Conservation (phyloP, 1,284 basidiomycete species). For the Sanghuangporus baumii region DNA sequence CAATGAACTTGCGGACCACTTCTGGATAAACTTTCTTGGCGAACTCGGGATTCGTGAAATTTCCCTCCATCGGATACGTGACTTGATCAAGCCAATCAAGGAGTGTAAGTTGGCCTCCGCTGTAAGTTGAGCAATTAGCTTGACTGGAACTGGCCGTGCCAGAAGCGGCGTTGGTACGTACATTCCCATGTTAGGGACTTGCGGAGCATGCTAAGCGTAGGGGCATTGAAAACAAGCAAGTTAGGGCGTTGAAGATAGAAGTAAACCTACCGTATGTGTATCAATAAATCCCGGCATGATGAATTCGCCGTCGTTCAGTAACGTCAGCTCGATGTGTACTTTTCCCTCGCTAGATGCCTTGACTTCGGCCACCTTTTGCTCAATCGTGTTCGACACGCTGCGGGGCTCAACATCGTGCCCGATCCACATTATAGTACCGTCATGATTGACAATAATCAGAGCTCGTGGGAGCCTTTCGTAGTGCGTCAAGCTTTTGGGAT, state of each 20-base stretch:
- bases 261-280: slow-evolving; percentile 71
- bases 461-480: slow-evolving; percentile 52
- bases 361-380: slow-evolving; percentile 31
- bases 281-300: slow-evolving; percentile 87
- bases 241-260: slow-evolving; percentile 21
- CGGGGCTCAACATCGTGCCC: slow-evolving; percentile 46
- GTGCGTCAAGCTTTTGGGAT: slow-evolving; percentile 47
- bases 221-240: slow-evolving; percentile 4
- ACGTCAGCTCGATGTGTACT: slow-evolving; percentile 34
- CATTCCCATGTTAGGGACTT: slow-evolving; percentile 81
- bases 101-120: slow-evolving; percentile 78
- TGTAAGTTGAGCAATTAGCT: slow-evolving; percentile 25
- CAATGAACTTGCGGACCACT: slow-evolving; percentile 75
- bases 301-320: slow-evolving; percentile 67
- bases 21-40: slow-evolving; percentile 67
- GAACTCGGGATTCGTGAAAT: slow-evolving; percentile 69
- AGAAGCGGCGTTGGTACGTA: slow-evolving; percentile 29
- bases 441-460: slow-evolving; percentile 51
- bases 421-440: slow-evolving; percentile 67
- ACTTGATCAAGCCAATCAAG: slow-evolving; percentile 85
- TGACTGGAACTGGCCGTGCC: not conserved
- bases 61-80: slow-evolving; percentile 86
- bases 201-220: slow-evolving; percentile 70
- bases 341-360: slow-evolving; percentile 19
- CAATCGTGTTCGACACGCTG: slow-evolving; percentile 38